phyloP scores from a whole-genome alignment of 352 stramenopile genomes.

The Globisporangium camurandrum region DNA sequence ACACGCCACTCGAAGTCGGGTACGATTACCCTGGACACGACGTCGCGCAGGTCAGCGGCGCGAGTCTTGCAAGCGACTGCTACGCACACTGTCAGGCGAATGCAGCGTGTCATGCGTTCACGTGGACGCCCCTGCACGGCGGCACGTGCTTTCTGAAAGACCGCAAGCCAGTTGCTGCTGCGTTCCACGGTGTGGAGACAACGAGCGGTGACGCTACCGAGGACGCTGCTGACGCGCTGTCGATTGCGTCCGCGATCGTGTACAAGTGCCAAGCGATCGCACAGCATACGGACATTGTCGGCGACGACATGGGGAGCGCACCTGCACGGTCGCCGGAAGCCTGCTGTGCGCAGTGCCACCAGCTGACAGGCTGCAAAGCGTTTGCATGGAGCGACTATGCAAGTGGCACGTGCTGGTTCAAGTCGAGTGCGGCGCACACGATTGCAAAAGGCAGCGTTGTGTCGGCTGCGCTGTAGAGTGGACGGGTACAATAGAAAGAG shows the following conservation, averaged over 20 bases:
- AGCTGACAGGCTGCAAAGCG: slow-evolving; percentile 15
- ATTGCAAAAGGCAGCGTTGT: slow-evolving; percentile 14
- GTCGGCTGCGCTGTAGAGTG: too few species aligned
- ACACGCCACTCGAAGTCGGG: slow-evolving; percentile 15
- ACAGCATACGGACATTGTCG: slow-evolving; percentile 16
- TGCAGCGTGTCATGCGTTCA: slow-evolving; percentile 20
- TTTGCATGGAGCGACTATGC: slow-evolving; percentile 28
- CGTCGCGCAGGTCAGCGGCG: slow-evolving; percentile 10
- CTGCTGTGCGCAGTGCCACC: slow-evolving; percentile 26
- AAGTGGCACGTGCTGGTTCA: slow-evolving; percentile 30
- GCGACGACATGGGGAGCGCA: slow-evolving; percentile 16
- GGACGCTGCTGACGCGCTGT: slow-evolving; percentile 6
- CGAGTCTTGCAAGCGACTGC: slow-evolving; percentile 11
- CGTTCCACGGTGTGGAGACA: neutral
- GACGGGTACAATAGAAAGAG: too few species aligned
- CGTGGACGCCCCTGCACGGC: slow-evolving; percentile 10
- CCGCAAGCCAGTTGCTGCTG: slow-evolving; percentile 10
- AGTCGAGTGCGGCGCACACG: slow-evolving; percentile 11
- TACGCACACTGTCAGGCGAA: slow-evolving; percentile 12
- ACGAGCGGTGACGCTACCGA: too few species aligned
- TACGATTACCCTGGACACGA: slow-evolving; percentile 26
- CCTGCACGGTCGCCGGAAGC: slow-evolving; percentile 15
- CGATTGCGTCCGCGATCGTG: slow-evolving; percentile 19
- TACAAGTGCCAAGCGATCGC: slow-evolving; percentile 25
- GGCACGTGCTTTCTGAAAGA: slow-evolving; percentile 21